Evolutionary conservation across 2,329 filamentous ascomycete genomes (phyloP), one percentile per base, ranked within the genome.

Genomic region (Pseudonectria foliicola): DNA sequence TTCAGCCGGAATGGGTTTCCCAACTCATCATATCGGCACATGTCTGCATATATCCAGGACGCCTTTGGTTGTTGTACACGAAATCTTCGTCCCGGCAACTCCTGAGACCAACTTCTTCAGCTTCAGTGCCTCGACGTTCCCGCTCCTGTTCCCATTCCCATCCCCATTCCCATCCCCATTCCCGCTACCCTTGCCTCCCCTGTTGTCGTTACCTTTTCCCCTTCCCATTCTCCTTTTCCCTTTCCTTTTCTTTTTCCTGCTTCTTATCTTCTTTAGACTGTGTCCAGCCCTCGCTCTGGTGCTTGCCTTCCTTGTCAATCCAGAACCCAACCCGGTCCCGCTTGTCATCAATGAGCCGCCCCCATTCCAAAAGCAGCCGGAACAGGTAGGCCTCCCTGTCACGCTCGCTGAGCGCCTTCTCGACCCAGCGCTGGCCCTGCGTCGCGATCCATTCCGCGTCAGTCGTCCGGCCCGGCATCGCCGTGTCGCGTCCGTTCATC

Each of bases 361-460:
- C 83, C 81, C 84, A 92, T 63, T 92, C 85, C 13, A 92, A 60
- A 48, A 92, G 60, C 40, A 92, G 55, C 30, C 85, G 66, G 53
- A 89, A 92, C 50, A 90, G 68, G 52, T 92, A 92, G 8, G 87
- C 72, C 57, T 88, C 82, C 75, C 83, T 85, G 51, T 92, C 86
- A 55, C 82, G 80, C 49, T 73, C 75, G 39, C 80, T 65, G 13
- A 88, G 48, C 10, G 75, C 80, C 53, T 68, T 67, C 6, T 64
- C 62, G 3, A 76, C 77, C 83, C 84, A 87, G 38, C 70, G 68
- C 33, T 69, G 66, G 2, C 83, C 82, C 43, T 78, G 63, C 37
- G 76, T 68, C 4, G 81, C 77, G 48, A 88, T 85, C 68, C 73
- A 76, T 53, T 68, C 62, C 7, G 68, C 80, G 43, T 84, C 76